Base-by-base conservation (phyloP, 2,329 filamentous ascomycete genomes). In the Scedosporium aurantiacum region DNA sequence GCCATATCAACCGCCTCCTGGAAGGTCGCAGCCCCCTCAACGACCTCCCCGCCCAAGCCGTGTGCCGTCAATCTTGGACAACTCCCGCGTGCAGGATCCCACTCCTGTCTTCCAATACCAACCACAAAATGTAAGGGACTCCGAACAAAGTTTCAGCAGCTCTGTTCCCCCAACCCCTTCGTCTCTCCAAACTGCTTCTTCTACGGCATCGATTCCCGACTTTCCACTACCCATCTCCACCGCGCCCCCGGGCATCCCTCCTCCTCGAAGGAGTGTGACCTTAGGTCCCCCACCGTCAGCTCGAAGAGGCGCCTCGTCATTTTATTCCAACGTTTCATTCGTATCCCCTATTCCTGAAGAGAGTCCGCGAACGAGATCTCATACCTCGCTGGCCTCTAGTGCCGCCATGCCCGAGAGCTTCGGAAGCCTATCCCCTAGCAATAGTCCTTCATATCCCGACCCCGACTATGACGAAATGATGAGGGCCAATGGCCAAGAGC, bases 331-430 rank as follows among this genome's bases (percentile, higher is more conserved):
- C 65, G 74, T 78, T 12, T 88, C 87, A 0, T 87, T 80, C 63
- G 87, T 91, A 27, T 88, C 88, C 0, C 88, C 89, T 0, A 91
- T 92, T 60, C 86, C 85, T 0, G 89, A 91, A 70, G 88, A 91
- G 69, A 82, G 80, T 64, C 79, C 82, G 0, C 76, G 79, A 25
- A 75, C 79, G 3, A 75, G 78, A 60, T 84, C 84, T 0, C 81
- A 84, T 68, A 78, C 78, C 28, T 90, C 88, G 0, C 87, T 83
- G 67, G 88, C 84, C 23, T 91, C 89, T 2, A 91, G 87, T 66
- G 82, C 84, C 41, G 87, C 83, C 0, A 89, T 91, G 70, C 88
- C 88, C 1, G 82, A 84, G 21, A 84, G 78, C 66, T 91, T 87
- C 82, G 82, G 78, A 4, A 70, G 73, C 6, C 63, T 62, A 12